Percentiles rank a stretch among this genome's conserved stretches.
phyloP scores from a whole-genome alignment of 805 yeast genomes.

The Saccharomyces eubayanus region DNA sequence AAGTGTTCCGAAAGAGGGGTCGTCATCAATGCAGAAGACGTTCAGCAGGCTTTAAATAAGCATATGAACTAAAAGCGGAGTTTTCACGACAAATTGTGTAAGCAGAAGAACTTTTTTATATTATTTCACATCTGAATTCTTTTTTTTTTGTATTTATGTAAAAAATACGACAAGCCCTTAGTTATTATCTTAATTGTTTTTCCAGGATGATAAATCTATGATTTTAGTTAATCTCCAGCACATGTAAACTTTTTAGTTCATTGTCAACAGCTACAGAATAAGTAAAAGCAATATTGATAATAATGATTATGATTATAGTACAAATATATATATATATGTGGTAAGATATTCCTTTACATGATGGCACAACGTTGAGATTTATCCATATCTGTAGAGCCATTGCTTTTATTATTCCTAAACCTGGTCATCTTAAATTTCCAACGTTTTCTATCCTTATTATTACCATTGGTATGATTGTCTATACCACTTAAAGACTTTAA shows the following conservation, averaged over 20 bases:
- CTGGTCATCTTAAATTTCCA: slow-evolving; percentile 20
- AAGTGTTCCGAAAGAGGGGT: slow-evolving; percentile 92
- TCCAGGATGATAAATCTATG: not conserved
- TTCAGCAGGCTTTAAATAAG: slow-evolving; percentile 41
- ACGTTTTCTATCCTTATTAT: slow-evolving; percentile 9
- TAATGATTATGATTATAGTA: not conserved
- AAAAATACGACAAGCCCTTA: not conserved
- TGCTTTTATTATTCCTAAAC: slow-evolving; percentile 11
- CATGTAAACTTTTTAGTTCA: not conserved
- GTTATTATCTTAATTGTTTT: not conserved
- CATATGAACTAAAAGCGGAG: slow-evolving; percentile 13
- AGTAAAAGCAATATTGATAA: not conserved
- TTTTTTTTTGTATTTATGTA: not conserved
- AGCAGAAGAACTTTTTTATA: not conserved
- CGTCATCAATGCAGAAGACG: slow-evolving; percentile 74
- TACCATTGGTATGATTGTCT: slow-evolving; percentile 2
- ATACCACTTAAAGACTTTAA: slow-evolving; percentile 13
- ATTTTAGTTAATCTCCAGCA: not conserved
- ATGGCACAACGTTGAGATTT: slow-evolving; percentile 11
- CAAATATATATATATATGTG: not conserved
- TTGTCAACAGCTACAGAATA: not conserved
- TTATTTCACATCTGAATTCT: not conserved
- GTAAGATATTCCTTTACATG: slow-evolving; percentile 6
- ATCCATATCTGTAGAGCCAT: not conserved
- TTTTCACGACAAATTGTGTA: not conserved